Percentiles rank a stretch among this genome's conserved stretches.
These are phyloP conservation scores for Amanita molliuscula DNA, from an alignment of 768 basidiomycete genomes.

Conservation along the genomic window DNA sequence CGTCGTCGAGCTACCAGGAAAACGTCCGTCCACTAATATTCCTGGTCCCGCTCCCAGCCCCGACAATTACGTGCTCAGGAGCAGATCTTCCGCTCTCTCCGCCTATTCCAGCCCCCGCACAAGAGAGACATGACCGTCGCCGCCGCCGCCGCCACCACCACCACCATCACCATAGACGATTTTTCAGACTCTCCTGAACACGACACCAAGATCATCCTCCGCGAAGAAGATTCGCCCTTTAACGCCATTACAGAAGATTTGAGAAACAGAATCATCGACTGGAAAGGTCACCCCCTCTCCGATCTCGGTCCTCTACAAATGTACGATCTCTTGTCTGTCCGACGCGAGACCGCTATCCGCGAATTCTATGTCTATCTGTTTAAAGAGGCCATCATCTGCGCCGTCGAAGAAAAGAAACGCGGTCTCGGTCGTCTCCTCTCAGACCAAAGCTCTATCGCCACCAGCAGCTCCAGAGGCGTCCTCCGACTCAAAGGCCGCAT, in stretches of 20 bases:
- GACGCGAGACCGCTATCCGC: constrained; percentile 80
- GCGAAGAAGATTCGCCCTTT: constrained; percentile 71
- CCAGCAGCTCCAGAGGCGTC: constrained; percentile 48
- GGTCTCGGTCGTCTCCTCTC: constrained; percentile 68
- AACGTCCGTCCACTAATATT: constrained; percentile 40
- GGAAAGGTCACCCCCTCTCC: constrained; percentile 90
- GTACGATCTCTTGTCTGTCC: constrained; percentile 85
- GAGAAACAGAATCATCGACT: constrained; percentile 83
- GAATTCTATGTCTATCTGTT: constrained; percentile 97
- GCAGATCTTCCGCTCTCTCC: constrained; percentile 17
- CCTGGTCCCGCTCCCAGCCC: constrained; percentile 53
- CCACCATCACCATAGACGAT: constrained; percentile 16
- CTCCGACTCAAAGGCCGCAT: constrained; percentile 91
- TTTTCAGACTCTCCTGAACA: constrained; percentile 19
- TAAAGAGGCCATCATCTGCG: constrained; percentile 96
- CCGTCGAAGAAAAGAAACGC: constrained; percentile 92
- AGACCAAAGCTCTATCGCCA: constrained; percentile 36
- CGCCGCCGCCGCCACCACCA: too few relatives aligned
- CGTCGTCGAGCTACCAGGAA: constrained; percentile 83
- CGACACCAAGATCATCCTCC: constrained; percentile 26
- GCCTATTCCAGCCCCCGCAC: constrained; percentile 18
- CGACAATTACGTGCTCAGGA: constrained; percentile 27
- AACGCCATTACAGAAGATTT: constrained; percentile 81
- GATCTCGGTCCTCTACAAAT: constrained; percentile 84
- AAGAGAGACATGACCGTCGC: constrained; percentile 9